These are phyloP conservation scores for Escovopsis sp. DNA, from an alignment of 2,329 filamentous ascomycete species.

Conservation along the genomic window DNA sequence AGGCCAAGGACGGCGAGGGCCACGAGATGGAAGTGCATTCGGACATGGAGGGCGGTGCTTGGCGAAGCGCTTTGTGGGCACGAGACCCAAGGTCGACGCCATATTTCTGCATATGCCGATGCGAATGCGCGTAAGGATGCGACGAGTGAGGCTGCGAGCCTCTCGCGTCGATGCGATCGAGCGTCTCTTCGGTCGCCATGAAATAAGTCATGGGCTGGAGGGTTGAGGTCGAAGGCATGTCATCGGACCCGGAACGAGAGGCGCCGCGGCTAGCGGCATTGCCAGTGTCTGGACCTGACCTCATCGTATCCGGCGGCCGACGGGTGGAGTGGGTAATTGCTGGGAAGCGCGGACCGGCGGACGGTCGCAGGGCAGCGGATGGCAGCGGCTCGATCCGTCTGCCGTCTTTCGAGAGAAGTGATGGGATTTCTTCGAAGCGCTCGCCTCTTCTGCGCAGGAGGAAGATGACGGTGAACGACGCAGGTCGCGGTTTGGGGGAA, in stretches of 20 bases:
- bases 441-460: too few species aligned
- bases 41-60: conserved; percentile 3
- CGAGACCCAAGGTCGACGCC: not conserved
- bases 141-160: not conserved
- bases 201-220: conserved; percentile 18
- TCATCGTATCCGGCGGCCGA: conserved; percentile 8
- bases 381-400: too few species aligned
- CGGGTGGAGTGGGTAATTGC: not conserved
- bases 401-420: too few species aligned
- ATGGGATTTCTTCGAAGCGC: too few species aligned
- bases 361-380: too few species aligned
- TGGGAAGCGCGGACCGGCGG: not conserved
- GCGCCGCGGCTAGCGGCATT: conserved; percentile 3
- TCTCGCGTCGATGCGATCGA: conserved; percentile 12
- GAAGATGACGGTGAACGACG: too few species aligned
- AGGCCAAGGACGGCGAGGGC: conserved; percentile 5
- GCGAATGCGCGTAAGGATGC: not conserved
- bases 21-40: conserved; percentile 4
- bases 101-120: conserved; percentile 1
- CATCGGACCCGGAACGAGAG: conserved; percentile 5
- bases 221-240: conserved; percentile 7
- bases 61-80: conserved; percentile 1
- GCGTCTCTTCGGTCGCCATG: conserved; percentile 20
- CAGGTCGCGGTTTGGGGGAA: too few species aligned
- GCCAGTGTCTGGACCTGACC: conserved; percentile 7